Evolutionary conservation across 208 protist species (phyloP).

Genomic region (Endotrypanum monterogeii): DNA sequence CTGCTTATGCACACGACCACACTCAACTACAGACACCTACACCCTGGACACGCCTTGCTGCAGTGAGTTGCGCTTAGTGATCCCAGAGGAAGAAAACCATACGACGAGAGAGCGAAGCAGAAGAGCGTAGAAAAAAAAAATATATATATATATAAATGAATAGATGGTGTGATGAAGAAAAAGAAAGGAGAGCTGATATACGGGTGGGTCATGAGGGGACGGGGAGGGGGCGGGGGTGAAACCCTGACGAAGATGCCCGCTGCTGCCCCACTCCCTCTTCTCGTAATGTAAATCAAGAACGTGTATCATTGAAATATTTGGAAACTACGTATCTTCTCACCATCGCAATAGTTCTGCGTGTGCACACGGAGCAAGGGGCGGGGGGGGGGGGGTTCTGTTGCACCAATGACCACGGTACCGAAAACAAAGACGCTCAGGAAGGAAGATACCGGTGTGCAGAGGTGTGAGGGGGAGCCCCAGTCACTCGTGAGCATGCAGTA

Average conservation of each 20-base stretch:
- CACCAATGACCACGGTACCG: neutral
- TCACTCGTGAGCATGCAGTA: neutral
- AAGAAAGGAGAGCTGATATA: neutral
- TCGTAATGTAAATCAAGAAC: no score
- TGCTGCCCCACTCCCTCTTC: no score
- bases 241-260: no score
- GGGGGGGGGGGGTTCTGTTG: no score
- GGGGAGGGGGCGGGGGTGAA: no score
- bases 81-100: neutral
- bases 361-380: no score
- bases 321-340: no score
- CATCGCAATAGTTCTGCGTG: no score
- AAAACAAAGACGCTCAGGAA: neutral
- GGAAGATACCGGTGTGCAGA: neutral
- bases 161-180: neutral
- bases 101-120: neutral
- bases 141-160: neutral
- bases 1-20: neutral
- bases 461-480: neutral
- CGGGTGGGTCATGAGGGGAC: no score
- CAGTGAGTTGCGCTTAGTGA: neutral
- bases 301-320: no score
- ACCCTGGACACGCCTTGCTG: neutral
- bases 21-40: neutral
- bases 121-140: neutral